These are phyloP conservation scores for Fusarium agapanthi DNA, from an alignment of 2,329 filamentous ascomycete genomes.

Conservation along the genomic window DNA sequence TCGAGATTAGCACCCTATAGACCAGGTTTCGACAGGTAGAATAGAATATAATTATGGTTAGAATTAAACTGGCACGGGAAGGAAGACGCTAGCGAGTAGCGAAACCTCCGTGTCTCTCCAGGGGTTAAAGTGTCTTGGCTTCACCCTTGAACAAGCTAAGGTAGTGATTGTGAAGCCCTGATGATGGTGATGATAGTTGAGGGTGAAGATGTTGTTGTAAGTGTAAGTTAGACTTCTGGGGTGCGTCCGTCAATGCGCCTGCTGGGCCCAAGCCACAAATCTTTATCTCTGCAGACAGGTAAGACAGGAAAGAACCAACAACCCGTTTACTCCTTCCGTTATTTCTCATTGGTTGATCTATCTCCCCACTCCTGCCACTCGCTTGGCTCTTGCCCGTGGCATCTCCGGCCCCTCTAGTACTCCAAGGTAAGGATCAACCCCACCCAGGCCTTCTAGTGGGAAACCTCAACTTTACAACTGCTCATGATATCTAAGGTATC, in stretches of 20 bases:
- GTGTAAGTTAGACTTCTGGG: conserved; percentile 21
- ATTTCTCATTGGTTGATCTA: neutral
- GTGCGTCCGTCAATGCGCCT: neutral
- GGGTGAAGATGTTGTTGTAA: neutral
- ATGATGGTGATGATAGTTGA: neutral
- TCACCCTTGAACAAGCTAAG: neutral
- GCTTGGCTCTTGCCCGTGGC: conserved; percentile 11
- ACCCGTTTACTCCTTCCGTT: neutral
- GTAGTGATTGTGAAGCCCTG: neutral
- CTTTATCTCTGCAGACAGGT: conserved; percentile 14
- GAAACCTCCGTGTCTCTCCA: neutral
- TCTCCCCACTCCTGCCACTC: neutral
- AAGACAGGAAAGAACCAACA: neutral
- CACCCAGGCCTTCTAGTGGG: neutral
- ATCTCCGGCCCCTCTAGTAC: conserved; percentile 14
- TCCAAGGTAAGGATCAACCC: neutral
- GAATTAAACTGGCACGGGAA: neutral
- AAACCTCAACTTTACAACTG: conserved; percentile 2
- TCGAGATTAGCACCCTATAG: neutral
- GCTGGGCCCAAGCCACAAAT: conserved; percentile 13
- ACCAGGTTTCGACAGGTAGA: neutral
- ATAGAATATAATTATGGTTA: neutral
- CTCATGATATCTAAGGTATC: neutral
- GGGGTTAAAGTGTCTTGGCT: neutral
- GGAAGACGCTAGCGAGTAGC: neutral